Evolutionary conservation across 2,329 filamentous ascomycete species (phyloP), one percentile per base, ranked within the genome.

Genomic region (Aureobasidium uvarum): DNA sequence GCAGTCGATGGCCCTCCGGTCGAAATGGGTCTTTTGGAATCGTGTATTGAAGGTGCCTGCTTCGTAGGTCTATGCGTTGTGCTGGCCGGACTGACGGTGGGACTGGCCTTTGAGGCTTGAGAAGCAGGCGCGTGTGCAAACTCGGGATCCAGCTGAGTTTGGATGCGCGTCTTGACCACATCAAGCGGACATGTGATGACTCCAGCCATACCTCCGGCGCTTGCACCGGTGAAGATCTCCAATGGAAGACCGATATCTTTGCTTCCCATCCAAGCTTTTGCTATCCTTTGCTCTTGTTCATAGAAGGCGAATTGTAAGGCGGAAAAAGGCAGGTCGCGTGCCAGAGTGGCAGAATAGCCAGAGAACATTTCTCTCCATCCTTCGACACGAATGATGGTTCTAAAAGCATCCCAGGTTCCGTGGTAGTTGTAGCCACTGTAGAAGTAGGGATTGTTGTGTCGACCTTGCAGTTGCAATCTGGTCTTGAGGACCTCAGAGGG

Each of bases 401-500:
- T 86, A 16, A 89, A 87, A 2, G 95, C 96, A 77, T 99, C 90
- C 62, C 88, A 77, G 1, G 91, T 96, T 48, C 88, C 89, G 71
- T 88, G 89, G 76, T 99, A 99, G 76, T 99, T 99, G 80, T 99
- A 99, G 66, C 95, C 95, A 0, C 92, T 96, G 55, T 87, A 82
- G 80, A 98, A 98, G 78, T 88, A 90, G 0, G 95, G 93, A 74
- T 99, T 99, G 78, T 98, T 96, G 79, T 92, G 90, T 67, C 91
- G 90, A 59, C 95, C 96, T 77, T 99, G 95, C 6, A 99, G 84
- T 75, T 99, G 95, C 56, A 98, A 81, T 28, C 95, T 88, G n/a
- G 95, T 99, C 78, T 99, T 99, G 70, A 99, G 84, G 5, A 99
- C 95, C 78, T 99, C 96, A 14, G 94, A 96, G 4, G 95, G 96